Base-by-base conservation (phyloP, 2,329 filamentous ascomycete genomes). In the Plectosphaerella cucumerina region DNA sequence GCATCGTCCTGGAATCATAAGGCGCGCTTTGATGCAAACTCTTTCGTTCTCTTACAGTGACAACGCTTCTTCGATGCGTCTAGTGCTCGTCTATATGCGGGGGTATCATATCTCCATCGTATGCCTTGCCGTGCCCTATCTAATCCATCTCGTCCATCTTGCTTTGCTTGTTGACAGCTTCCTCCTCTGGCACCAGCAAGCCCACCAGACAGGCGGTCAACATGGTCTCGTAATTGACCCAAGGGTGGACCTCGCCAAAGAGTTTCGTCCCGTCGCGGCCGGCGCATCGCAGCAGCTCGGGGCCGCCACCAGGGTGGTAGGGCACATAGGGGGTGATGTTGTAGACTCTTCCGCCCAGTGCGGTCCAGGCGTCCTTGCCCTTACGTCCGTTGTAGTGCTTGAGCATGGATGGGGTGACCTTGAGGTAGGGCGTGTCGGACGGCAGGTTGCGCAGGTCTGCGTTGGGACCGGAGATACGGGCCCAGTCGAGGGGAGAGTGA, bases 401-500 rank as follows among this genome's bases (percentile, higher is more conserved):
- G 12, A 99, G 77, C 78, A 90, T 82, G 5, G 85, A 85, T 1
- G 93, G 92, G 6, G 92, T 89, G 34, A 99, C 90, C 44, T 88
- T 84, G 41, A 89, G 71, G 75, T 83, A 77, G 52, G 79, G 72
- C 4, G 75, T 70, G 6, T 69, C 65, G 1, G 76, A 57, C 57
- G 80, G 60, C 54, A 87, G 57, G 37, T 82, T 82, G n/a, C 87
- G 86, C 22, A 91, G 81, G 56, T 90, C 86, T 26, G 81, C 75
- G 26, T 71, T 72, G 2, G 86, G 84, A 18, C 77, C 76, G 1
- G 83, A 81, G 1, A 96, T 80, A 6, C 87, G 84, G 12, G 94
- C 94, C 94, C 94, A 99, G 78, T 99, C 94, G 12, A 99, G 84
- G 0, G 94, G 93, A 2, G 90, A 96, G 74, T 93, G 92, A 31